These are phyloP conservation scores for Microdochium nivale DNA, from an alignment of 2,329 filamentous ascomycete species.

Conservation along the genomic window DNA sequence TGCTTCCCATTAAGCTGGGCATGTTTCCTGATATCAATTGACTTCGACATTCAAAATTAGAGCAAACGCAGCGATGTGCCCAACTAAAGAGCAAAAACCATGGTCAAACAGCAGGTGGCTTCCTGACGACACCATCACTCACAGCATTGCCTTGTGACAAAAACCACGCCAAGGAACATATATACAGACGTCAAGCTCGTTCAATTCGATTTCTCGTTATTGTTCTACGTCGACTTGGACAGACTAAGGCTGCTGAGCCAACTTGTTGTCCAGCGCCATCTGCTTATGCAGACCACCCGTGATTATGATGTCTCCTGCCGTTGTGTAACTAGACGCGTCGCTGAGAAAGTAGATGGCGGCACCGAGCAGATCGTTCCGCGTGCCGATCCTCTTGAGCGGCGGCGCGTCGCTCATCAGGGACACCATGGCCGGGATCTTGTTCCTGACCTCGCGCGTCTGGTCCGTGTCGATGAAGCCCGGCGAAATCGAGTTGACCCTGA, in stretches of 20 bases:
- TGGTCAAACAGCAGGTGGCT: too few relatives aligned
- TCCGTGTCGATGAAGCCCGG: constrained; percentile 34
- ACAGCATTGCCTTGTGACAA: too few relatives aligned
- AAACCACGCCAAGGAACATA: too few relatives aligned
- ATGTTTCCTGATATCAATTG: too few relatives aligned
- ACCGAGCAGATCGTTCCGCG: constrained; percentile 43
- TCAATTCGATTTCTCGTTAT: too few relatives aligned
- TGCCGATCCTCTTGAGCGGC: constrained; percentile 44
- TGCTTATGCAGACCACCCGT: constrained; percentile 9
- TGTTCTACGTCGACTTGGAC: neutral
- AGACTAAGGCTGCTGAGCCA: neutral
- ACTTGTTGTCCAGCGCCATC: neutral
- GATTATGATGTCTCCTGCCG: constrained; percentile 39
- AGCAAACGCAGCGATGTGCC: too few relatives aligned
- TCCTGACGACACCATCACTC: too few relatives aligned
- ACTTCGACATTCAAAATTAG: too few relatives aligned
- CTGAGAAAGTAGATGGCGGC: constrained; percentile 49
- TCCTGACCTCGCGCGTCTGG: constrained; percentile 40
- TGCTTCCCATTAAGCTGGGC: too few relatives aligned
- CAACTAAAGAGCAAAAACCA: too few relatives aligned
- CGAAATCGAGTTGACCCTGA: constrained; percentile 36
- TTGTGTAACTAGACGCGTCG: constrained; percentile 41
- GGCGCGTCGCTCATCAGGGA: constrained; percentile 49
- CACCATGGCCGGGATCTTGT: constrained; percentile 42
- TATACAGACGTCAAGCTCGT: too few relatives aligned